A percentile compares a stretch with the other conserved stretches of the same genome.
phyloP scores from a whole-genome alignment of 129 eudicot genomes.

The Cynara cardunculus region DNA sequence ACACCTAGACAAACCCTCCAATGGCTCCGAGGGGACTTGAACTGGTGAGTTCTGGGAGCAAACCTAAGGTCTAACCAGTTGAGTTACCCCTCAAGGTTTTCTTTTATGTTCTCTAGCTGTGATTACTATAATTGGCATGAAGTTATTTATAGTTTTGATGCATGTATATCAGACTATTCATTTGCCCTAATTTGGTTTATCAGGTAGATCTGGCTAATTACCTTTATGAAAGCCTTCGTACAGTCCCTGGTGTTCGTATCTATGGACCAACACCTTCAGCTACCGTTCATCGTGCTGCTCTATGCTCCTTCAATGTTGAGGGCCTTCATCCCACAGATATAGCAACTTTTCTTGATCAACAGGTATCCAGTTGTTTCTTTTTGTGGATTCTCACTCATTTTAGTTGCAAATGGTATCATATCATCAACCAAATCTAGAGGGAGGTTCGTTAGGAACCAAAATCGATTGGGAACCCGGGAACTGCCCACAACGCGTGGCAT shows the following conservation, averaged over 20 bases:
- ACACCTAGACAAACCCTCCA: too few relatives aligned
- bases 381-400: not conserved
- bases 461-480: not conserved
- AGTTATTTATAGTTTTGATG: not conserved
- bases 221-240: conserved; percentile 53
- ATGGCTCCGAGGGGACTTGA: too few relatives aligned
- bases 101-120: too few relatives aligned
- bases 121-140: not conserved
- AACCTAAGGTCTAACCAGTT: too few relatives aligned
- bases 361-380: conserved; percentile 42
- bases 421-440: not conserved
- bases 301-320: conserved; percentile 91
- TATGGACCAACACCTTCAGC: conserved; percentile 92
- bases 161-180: not conserved
- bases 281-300: conserved; percentile 69
- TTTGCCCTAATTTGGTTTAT: not conserved
- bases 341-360: conserved; percentile 95
- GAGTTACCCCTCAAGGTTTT: too few relatives aligned
- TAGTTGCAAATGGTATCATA: not conserved
- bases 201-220: conserved; percentile 83
- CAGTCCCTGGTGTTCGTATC: conserved; percentile 64
- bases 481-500: not conserved
- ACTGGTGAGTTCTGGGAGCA: too few relatives aligned
- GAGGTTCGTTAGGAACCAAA: not conserved
- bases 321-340: conserved; percentile 87